These are phyloP conservation scores for Aspergillus asperescens DNA, from an alignment of 495 filamentous ascomycete species.

Conservation along the genomic window DNA sequence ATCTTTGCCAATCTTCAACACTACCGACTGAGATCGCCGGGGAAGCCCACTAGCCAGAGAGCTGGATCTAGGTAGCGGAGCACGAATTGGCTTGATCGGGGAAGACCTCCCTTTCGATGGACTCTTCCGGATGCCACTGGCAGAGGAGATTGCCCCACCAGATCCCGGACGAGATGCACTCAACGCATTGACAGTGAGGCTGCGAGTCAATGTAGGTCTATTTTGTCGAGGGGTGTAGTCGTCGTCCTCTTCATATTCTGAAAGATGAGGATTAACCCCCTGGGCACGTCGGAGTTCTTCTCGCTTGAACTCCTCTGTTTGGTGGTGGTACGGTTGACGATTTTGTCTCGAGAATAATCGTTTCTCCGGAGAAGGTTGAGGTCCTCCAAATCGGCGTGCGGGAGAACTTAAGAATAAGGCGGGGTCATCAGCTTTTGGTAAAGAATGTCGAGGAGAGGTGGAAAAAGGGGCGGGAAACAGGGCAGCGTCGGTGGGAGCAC, in stretches of 20 bases:
- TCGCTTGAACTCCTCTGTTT: slow-evolving; percentile 51
- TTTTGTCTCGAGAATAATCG: slow-evolving; percentile 29
- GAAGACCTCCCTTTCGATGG: slow-evolving; percentile 42
- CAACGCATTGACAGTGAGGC: slow-evolving; percentile 45
- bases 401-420: slow-evolving; percentile 53
- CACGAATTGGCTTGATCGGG: slow-evolving; percentile 34
- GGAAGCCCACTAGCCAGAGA: slow-evolving; percentile 31
- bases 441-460: slow-evolving; percentile 39
- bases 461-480: slow-evolving; percentile 45
- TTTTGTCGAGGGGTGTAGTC: slow-evolving; percentile 38
- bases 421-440: slow-evolving; percentile 46
- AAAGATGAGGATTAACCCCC: slow-evolving; percentile 12
- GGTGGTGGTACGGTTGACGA: slow-evolving; percentile 55
- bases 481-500: slow-evolving; percentile 35
- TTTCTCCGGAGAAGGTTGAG: slow-evolving; percentile 34
- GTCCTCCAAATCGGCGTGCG: slow-evolving; percentile 42
- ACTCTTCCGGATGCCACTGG: slow-evolving; percentile 41
- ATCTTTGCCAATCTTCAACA: slow-evolving; percentile 65
- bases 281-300: slow-evolving; percentile 46
- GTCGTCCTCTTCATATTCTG: slow-evolving; percentile 35
- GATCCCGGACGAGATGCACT: slow-evolving; percentile 26
- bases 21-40: slow-evolving; percentile 46
- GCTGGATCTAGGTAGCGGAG: slow-evolving; percentile 28
- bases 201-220: slow-evolving; percentile 56
- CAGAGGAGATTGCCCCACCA: slow-evolving; percentile 29